phyloP scores from a whole-genome alignment of 2,329 filamentous ascomycete genomes.

The Aspergillus latus region DNA sequence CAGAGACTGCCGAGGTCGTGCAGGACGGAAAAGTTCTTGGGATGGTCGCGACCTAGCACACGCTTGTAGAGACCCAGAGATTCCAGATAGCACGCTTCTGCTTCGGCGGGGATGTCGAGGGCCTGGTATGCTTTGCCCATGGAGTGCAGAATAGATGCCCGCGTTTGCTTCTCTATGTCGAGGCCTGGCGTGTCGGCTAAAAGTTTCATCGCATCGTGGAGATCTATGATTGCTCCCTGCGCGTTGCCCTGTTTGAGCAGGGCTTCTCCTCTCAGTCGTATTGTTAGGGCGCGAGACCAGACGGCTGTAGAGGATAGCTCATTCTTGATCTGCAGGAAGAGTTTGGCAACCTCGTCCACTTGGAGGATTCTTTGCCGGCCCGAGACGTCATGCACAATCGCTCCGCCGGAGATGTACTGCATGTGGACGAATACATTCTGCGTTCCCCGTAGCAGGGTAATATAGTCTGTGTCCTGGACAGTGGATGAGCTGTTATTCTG shows the following conservation, averaged over 20 bases:
- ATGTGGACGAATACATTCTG: slow-evolving; percentile 29
- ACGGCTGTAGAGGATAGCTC: slow-evolving; percentile 22
- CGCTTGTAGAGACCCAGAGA: slow-evolving; percentile 31
- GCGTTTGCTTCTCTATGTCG: slow-evolving; percentile 26
- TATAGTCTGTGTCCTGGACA: slow-evolving; percentile 21
- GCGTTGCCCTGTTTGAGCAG: slow-evolving; percentile 25
- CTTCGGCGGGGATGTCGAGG: slow-evolving; percentile 27
- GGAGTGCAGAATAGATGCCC: slow-evolving; percentile 28
- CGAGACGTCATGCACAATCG: slow-evolving; percentile 30
- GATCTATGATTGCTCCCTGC: slow-evolving; percentile 25
- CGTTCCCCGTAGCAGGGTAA: slow-evolving; percentile 17
- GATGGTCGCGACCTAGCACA: slow-evolving; percentile 29
- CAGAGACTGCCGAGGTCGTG: slow-evolving; percentile 31
- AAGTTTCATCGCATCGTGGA: slow-evolving; percentile 26
- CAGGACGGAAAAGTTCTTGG: slow-evolving; percentile 29
- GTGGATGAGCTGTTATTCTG: slow-evolving; percentile 11
- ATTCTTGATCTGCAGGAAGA: slow-evolving; percentile 31
- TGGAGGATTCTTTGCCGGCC: slow-evolving; percentile 32
- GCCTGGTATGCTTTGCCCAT: slow-evolving; percentile 28
- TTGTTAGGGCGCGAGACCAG: slow-evolving; percentile 22
- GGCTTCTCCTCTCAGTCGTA: slow-evolving; percentile 25
- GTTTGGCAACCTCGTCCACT: slow-evolving; percentile 30
- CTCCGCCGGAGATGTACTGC: slow-evolving; percentile 26
- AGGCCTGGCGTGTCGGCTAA: slow-evolving; percentile 25
- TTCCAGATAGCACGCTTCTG: slow-evolving; percentile 30